A percentile compares a stretch with the other conserved stretches of the same genome.
phyloP scores from a whole-genome alignment of 495 filamentous ascomycete genomes.

The Melanomma pulvis-pyrius region DNA sequence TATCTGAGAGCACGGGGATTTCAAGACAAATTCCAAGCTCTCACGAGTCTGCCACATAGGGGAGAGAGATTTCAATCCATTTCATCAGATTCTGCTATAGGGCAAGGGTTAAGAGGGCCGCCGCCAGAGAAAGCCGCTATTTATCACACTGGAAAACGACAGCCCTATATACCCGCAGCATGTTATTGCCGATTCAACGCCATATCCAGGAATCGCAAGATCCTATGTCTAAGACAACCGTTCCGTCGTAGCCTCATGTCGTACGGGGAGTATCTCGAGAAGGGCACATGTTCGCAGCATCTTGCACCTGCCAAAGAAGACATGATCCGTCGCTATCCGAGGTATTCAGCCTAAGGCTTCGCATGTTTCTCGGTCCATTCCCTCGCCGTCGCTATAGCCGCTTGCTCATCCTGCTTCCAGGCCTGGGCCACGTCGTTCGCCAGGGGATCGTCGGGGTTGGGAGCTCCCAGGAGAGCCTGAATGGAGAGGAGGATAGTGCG shows the following conservation, averaged over 20 bases:
- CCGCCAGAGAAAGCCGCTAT: background rate
- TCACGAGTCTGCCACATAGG: background rate
- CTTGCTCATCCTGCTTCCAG: constrained; percentile 94
- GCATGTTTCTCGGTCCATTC: constrained; percentile 69
- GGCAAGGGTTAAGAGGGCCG: background rate
- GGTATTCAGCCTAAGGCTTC: constrained; percentile 19
- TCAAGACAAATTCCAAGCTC: too few species aligned
- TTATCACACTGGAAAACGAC: background rate
- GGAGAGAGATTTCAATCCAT: background rate
- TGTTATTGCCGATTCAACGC: background rate
- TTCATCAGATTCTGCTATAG: background rate
- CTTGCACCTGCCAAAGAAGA: background rate
- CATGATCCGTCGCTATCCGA: background rate
- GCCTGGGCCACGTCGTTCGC: constrained; percentile 97
- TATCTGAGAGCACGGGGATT: background rate
- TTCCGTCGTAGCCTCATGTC: background rate
- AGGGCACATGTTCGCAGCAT: background rate
- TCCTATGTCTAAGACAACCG: background rate
- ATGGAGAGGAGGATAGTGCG: constrained; percentile 97
- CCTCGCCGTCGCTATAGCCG: constrained; percentile 84
- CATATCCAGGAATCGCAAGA: background rate
- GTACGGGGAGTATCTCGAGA: background rate
- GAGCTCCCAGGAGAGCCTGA: constrained; percentile 92
- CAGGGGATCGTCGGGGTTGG: constrained; percentile 95
- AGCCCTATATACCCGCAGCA: background rate